A percentile compares a stretch with the other conserved stretches of the same genome.
Conservation (phyloP, 208 protist species). For the Endotrypanum monterogeii region DNA sequence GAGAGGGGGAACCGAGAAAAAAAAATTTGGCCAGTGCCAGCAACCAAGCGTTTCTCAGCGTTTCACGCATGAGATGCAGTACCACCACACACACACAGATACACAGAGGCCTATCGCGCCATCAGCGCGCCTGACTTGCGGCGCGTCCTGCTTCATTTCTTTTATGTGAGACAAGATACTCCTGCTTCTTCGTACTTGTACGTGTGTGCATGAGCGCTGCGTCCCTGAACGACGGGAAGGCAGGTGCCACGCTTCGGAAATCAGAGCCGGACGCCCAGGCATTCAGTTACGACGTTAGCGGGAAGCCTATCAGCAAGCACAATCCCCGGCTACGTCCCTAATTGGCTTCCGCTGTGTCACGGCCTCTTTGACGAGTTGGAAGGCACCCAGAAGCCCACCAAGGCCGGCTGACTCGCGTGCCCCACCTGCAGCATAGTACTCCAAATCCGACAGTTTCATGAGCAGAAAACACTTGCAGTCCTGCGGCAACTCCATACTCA, state of each 20-base stretch:
- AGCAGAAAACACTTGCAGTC: slow-evolving; percentile 87
- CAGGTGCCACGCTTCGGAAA: background rate
- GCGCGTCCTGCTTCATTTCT: too few relatives aligned
- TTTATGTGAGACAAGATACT: background rate
- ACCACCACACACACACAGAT: too few relatives aligned
- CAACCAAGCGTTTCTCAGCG: background rate
- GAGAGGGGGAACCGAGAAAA: background rate
- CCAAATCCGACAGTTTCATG: slow-evolving; percentile 73
- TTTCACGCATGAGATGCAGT: background rate
- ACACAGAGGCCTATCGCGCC: too few relatives aligned
- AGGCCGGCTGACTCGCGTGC: slow-evolving; percentile 61
- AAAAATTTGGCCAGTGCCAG: background rate
- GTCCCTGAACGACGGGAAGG: background rate
- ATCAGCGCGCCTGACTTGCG: too few relatives aligned
- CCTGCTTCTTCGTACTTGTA: background rate
- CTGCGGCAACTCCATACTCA: slow-evolving; percentile 83
- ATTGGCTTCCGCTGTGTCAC: slow-evolving; percentile 79
- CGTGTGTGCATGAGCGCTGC: too few relatives aligned
- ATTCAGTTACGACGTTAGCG: too few relatives aligned
- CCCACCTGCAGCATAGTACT: slow-evolving; percentile 83
- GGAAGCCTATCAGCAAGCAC: background rate
- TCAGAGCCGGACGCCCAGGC: background rate
- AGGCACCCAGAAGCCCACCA: slow-evolving; percentile 69
- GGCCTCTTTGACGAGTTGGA: slow-evolving; percentile 86
- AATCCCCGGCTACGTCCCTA: slow-evolving; percentile 36